These are phyloP conservation scores for Tricholoma terreum DNA, from an alignment of 768 basidiomycete species.

Conservation along the genomic window DNA sequence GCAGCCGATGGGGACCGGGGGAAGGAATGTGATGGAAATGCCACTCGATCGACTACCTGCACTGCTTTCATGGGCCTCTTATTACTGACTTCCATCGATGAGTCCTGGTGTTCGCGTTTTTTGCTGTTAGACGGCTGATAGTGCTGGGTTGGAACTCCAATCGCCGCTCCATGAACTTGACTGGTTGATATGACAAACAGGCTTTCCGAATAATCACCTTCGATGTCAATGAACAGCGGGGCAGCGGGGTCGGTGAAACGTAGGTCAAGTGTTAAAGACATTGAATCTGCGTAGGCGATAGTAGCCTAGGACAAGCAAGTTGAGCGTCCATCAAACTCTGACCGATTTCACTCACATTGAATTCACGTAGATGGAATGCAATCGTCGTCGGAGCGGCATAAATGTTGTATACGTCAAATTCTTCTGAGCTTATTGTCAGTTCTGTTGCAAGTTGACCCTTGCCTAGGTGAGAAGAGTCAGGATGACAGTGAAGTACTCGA, in stretches of 20 bases:
- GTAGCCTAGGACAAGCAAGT: conserved; percentile 74
- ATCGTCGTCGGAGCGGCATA: conserved; percentile 61
- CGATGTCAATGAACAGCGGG: conserved; percentile 76
- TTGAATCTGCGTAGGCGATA: conserved; percentile 73
- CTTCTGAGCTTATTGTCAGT: conserved; percentile 70
- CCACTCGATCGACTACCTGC: conserved; percentile 30
- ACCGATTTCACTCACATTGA: conserved; percentile 51
- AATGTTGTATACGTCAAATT: conserved; percentile 77
- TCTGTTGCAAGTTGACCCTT: conserved; percentile 70
- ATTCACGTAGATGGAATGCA: conserved; percentile 80
- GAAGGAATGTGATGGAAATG: conserved; percentile 14
- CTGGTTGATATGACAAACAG: conserved; percentile 82
- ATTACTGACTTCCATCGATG: conserved; percentile 37
- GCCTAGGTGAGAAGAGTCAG: conserved; percentile 33
- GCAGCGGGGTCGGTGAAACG: conserved; percentile 72
- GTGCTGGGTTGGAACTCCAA: conserved; percentile 23
- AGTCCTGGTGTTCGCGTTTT: conserved; percentile 46
- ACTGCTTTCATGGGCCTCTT: conserved; percentile 56
- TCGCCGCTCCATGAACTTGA: conserved; percentile 43
- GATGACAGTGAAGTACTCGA: background rate
- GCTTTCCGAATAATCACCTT: conserved; percentile 59
- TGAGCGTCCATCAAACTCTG: background rate
- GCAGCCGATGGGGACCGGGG: background rate
- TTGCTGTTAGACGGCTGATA: conserved; percentile 23
- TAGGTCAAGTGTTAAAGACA: conserved; percentile 60